phyloP scores from a whole-genome alignment of 352 stramenopile species.

The Plasmopara halstedii region DNA sequence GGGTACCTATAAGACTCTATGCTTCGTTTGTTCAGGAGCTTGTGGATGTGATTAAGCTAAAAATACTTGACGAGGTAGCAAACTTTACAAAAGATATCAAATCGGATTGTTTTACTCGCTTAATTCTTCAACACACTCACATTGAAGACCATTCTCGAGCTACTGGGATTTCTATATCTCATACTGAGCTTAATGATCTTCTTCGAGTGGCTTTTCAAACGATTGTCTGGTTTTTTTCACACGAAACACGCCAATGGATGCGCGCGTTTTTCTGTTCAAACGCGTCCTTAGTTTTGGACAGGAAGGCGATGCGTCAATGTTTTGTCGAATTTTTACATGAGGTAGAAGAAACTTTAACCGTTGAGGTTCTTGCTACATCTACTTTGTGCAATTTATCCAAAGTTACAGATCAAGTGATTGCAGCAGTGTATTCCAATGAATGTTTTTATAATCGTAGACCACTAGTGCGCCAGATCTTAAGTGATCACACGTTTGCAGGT shows the following conservation, averaged over 20 bases:
- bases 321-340: slow-evolving; percentile 39
- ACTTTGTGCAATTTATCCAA: slow-evolving; percentile 31
- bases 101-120: slow-evolving; percentile 37
- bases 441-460: slow-evolving; percentile 36
- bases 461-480: slow-evolving; percentile 40
- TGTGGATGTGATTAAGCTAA: slow-evolving; percentile 29
- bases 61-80: slow-evolving; percentile 24
- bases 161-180: slow-evolving; percentile 1
- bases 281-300: slow-evolving; percentile 27
- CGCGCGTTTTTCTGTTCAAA: slow-evolving; percentile 36
- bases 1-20: slow-evolving; percentile 40
- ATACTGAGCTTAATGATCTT: slow-evolving; percentile 32
- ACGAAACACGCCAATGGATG: slow-evolving; percentile 34
- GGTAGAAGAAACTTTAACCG: slow-evolving; percentile 37
- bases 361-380: slow-evolving; percentile 36
- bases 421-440: slow-evolving; percentile 48
- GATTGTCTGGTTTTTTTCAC: slow-evolving; percentile 44
- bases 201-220: slow-evolving; percentile 33
- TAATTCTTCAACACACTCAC: slow-evolving; percentile 35
- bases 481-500: slow-evolving; percentile 39
- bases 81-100: slow-evolving; percentile 12
- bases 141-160: background rate
- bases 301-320: slow-evolving; percentile 30
- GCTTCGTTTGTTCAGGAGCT: slow-evolving; percentile 41
- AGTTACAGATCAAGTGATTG: slow-evolving; percentile 54